phyloP scores from a whole-genome alignment of 2,329 filamentous ascomycete genomes.

The Sporothrix inflata region DNA sequence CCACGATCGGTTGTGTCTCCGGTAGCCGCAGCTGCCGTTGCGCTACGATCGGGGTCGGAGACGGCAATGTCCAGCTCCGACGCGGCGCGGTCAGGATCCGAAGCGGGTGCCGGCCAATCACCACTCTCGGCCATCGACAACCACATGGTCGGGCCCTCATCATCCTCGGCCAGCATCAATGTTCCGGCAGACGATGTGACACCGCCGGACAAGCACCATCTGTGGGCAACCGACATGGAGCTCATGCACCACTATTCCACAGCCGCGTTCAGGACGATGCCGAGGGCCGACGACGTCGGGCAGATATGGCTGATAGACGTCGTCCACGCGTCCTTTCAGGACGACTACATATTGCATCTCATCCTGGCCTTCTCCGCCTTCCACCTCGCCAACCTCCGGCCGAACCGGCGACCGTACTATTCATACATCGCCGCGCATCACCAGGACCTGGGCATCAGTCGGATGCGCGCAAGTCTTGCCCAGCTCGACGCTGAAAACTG shows the following conservation, averaged over 20 bases:
- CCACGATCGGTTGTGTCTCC: not conserved
- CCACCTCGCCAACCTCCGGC: slow-evolving; percentile 40
- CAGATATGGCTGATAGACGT: slow-evolving; percentile 41
- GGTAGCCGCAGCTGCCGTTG: not conserved
- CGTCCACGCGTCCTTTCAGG: slow-evolving; percentile 36
- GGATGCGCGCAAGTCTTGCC: slow-evolving; percentile 37
- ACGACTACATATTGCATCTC: slow-evolving; percentile 44
- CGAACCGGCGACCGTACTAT: slow-evolving; percentile 35
- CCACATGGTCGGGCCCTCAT: not conserved
- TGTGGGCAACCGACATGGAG: slow-evolving; percentile 44
- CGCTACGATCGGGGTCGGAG: not conserved
- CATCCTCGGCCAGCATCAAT: not conserved
- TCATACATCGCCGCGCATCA: slow-evolving; percentile 37
- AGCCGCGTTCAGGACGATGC: slow-evolving; percentile 39
- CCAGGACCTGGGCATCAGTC: slow-evolving; percentile 40
- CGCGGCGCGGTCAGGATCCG: not conserved
- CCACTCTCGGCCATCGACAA: not conserved
- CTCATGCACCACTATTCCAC: slow-evolving; percentile 41
- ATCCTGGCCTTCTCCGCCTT: slow-evolving; percentile 44
- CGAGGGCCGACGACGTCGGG: slow-evolving; percentile 38
- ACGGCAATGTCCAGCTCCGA: not conserved
- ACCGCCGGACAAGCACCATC: slow-evolving; percentile 38
- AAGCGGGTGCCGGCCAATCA: not conserved
- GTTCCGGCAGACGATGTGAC: not conserved
- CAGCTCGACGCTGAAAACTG: slow-evolving; percentile 40